Conservation (phyloP, 2,329 filamentous ascomycete genomes). For the Amylocarpus encephaloides region DNA sequence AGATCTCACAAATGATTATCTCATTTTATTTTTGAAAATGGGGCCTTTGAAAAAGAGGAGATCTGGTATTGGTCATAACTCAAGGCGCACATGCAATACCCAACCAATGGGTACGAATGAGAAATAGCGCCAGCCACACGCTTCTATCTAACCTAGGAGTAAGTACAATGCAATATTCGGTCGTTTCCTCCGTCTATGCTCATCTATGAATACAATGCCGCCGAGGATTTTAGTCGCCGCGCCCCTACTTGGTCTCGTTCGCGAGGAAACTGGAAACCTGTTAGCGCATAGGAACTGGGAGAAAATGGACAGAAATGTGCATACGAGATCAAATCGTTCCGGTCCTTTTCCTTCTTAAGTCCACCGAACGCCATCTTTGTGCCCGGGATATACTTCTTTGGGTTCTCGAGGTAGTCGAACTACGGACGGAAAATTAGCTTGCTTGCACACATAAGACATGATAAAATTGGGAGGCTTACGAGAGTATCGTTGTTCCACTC, state of each 20-base stretch:
- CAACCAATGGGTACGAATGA: constrained; percentile 9
- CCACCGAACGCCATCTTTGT: constrained; percentile 99
- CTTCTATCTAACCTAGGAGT: constrained; percentile 28
- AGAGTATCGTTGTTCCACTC: constrained; percentile 81
- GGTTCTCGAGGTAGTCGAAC: constrained; percentile 99
- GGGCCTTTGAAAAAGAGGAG: constrained; percentile 18
- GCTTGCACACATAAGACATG: background rate
- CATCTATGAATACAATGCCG: constrained; percentile 28
- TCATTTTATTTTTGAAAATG: background rate
- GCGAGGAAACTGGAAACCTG: constrained; percentile 53
- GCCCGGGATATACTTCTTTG: constrained; percentile 99
- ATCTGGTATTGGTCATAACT: constrained; percentile 14
- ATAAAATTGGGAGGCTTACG: constrained; percentile 42
- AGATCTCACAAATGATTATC: no score
- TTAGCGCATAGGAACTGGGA: constrained; percentile 10
- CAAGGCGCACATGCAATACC: constrained; percentile 11
- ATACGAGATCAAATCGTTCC: constrained; percentile 97
- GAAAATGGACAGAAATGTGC: constrained; percentile 33
- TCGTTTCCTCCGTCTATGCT: constrained; percentile 16
- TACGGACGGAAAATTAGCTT: constrained; percentile 31
- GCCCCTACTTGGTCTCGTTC: constrained; percentile 61
- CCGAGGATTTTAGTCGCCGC: background rate
- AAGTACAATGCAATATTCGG: constrained; percentile 11
- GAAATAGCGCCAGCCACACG: background rate
- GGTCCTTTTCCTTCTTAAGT: constrained; percentile 99